Evolutionary conservation across 2,329 filamentous ascomycete species (phyloP), one percentile per base, ranked within the genome.

Genomic region (Hymenoscyphus scutula): DNA sequence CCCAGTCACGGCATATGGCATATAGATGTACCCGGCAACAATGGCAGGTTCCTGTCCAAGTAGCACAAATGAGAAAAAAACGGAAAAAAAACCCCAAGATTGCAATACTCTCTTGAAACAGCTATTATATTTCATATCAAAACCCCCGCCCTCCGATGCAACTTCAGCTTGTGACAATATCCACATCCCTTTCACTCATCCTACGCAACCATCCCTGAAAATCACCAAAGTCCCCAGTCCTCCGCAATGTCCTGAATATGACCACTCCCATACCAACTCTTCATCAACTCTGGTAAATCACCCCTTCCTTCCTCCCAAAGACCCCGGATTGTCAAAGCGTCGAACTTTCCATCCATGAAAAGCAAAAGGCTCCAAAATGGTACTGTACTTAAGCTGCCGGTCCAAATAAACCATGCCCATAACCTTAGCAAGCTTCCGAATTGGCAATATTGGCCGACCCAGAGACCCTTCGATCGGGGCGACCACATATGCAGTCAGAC

Each of bases 401-500:
- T 19, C 38, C 8, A 8, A n/a, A 13, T 45, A 11, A 3, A 10
- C n/a, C 41, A 17, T 19, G 4, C 1, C 3, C 11, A 10, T 6
- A 23, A 19, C 7, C 6, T 7, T 3, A 23, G 19, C 19, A 5
- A 23, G 19, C 38, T 17, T 41, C 41, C 41, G 3, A 19, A 48
- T 48, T 23, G n/a, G 41, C 10, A n/a, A 48, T 25, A 48, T 23
- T 25, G 19, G 41, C 41, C 41, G 41, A 48, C 41, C 41, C 41
- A 48, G 11, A 48, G n/a, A 23, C 41, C 41, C 41, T 25, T 48
- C n/a, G n/a, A 23, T 48, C n/a, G 41, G n/a, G 38, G n/a, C 41
- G 5, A 23, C 41, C 41, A 56, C 37, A 23, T 56, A 48, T 48
- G 41, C 41, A 48, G 41, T 54, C 10, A 54, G 53, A 54, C 53